Evolutionary conservation across 495 filamentous ascomycete genomes (phyloP).

Genomic region (Neurospora sp.): DNA sequence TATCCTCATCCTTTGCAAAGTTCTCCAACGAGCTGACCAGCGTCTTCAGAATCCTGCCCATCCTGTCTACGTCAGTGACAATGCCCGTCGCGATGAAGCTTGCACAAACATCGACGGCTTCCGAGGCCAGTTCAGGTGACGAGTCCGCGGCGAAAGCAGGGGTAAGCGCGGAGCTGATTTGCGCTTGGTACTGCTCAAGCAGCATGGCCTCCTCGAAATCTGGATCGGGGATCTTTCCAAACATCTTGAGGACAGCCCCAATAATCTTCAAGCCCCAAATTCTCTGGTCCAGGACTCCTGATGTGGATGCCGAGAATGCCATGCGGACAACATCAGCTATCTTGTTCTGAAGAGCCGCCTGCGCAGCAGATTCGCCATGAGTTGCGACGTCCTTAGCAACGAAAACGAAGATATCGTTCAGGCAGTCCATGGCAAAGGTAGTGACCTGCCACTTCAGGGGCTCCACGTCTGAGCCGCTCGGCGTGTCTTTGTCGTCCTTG

Average conservation of each 20-base stretch:
- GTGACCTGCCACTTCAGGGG: conserved; percentile 91
- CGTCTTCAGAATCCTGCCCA: conserved; percentile 93
- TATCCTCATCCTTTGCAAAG: conserved; percentile 74
- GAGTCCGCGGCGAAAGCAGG: conserved; percentile 95
- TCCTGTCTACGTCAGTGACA: conserved; percentile 92
- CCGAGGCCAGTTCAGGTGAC: conserved; percentile 86
- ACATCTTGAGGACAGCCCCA: conserved; percentile 87
- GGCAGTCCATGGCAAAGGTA: conserved; percentile 83
- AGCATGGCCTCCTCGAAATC: conserved; percentile 93
- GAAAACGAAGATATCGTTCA: conserved; percentile 71
- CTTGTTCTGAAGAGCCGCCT: conserved; percentile 65
- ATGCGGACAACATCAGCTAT: conserved; percentile 92
- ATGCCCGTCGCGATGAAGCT: conserved; percentile 95
- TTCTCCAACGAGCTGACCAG: conserved; percentile 87
- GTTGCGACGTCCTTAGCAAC: conserved; percentile 63
- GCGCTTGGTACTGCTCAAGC: conserved; percentile 95
- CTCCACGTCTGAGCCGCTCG: conserved; percentile 65
- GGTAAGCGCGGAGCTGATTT: conserved; percentile 92
- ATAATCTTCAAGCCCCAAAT: conserved; percentile 88
- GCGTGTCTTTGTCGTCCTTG: conserved; percentile 50
- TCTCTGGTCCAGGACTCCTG: conserved; percentile 77
- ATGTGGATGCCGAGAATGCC: conserved; percentile 95
- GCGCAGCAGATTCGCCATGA: conserved; percentile 59
- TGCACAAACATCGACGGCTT: conserved; percentile 95
- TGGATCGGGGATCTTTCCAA: conserved; percentile 89